Base-by-base conservation (phyloP, 768 basidiomycete species). In the Pisolithus microcarpus region DNA sequence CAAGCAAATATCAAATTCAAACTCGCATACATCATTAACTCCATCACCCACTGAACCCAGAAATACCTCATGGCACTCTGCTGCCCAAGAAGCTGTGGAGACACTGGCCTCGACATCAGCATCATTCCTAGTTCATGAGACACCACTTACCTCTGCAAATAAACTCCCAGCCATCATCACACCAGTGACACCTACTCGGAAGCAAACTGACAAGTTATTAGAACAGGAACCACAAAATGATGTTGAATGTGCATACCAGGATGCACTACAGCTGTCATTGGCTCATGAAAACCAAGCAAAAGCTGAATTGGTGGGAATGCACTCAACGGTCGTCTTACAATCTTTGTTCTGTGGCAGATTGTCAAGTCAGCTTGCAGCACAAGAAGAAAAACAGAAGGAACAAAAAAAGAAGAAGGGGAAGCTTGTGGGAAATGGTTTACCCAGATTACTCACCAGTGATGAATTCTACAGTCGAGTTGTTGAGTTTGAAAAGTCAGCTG, bases 241-340 rank as follows among this genome's bases (percentile, higher is more conserved):
- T 5, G 8, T 10, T 15, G 52, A 52, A 24, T 15, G 23, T 4
- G 36, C 26, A n/a, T 23, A 45, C 43, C 50, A 51, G 38, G 30
- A 5, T 15, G 50, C 50, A 36, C 23, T 55, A 6, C 45, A 45
- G 11, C 8, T 30, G 8, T 30, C 8, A 30, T 9, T 30, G 28
- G 28, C 28, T 30, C 7, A 7, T 30, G 28, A 30, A 9, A 30
- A 30, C 28, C 28, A 30, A 9, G 28, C 23, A 11, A 60, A 60
- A 28, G 40, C 43, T 3, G 30, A 44, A 24, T 44, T 58, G 8
- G 23, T 56, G 38, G 28, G 21, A 16, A 51, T 58, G 59, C 57
- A 60, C 43, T 48, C 57, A 4, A 44, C 38, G 13, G 46, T 48
- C 6, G 55, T 60, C 7, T 30, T 58, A n/a, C 55, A 58, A 13